Percentiles rank a stretch among this genome's conserved stretches.
Conservation (phyloP, 768 basidiomycete genomes). For the Naganishia randhawae region DNA sequence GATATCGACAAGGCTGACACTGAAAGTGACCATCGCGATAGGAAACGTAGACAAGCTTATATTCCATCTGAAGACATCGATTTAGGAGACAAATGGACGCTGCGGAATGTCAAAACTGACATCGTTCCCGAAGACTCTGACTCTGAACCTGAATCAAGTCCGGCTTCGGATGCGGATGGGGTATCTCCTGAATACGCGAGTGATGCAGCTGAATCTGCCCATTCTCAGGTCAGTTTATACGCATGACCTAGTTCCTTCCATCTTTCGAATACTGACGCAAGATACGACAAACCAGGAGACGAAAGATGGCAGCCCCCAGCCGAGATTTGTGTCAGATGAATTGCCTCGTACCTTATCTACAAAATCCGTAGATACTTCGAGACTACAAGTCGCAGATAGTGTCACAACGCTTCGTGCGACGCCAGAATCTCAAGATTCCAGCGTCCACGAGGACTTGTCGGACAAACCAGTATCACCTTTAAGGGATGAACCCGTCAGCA, state of each 20-base stretch:
- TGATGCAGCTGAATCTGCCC: not conserved
- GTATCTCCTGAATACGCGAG: not conserved
- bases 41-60: slow-evolving; percentile 14
- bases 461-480: not conserved
- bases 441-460: not conserved
- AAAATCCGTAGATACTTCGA: not conserved
- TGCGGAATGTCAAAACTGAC: slow-evolving; percentile 22
- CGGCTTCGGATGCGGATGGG: slow-evolving; percentile 28
- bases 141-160: slow-evolving; percentile 29
- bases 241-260: not conserved
- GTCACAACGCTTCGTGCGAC: no score
- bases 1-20: slow-evolving; percentile 21
- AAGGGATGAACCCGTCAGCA: slow-evolving; percentile 37
- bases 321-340: slow-evolving; percentile 9
- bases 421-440: not conserved
- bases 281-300: slow-evolving; percentile 5
- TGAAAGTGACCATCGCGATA: slow-evolving; percentile 19
- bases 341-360: not conserved
- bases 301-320: not conserved
- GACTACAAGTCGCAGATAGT: not conserved
- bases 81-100: slow-evolving; percentile 11
- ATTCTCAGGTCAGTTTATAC: not conserved
- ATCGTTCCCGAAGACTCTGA: slow-evolving; percentile 15
- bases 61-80: slow-evolving; percentile 17
- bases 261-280: not conserved